Conservation (phyloP, 306 rosid species). For the Malus domestica region DNA sequence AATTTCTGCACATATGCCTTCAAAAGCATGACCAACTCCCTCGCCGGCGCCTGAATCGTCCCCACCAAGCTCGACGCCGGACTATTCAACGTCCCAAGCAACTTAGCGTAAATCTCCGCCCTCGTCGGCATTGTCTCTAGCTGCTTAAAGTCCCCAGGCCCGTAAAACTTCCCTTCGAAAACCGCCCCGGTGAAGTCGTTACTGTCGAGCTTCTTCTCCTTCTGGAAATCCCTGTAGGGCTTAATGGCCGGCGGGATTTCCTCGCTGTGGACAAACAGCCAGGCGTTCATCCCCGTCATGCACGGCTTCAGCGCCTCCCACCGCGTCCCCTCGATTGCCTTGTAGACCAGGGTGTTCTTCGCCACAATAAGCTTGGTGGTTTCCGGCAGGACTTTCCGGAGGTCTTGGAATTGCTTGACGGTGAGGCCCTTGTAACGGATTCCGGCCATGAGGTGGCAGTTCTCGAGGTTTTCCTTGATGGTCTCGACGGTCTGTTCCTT, state of each 20-base stretch:
- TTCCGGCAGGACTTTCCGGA: slow-evolving; percentile 62
- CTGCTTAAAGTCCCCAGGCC: slow-evolving; percentile 58
- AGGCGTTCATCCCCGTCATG: slow-evolving; percentile 91
- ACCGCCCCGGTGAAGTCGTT: slow-evolving; percentile 85
- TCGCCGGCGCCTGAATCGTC: slow-evolving; percentile 81
- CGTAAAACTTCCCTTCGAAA: slow-evolving; percentile 85
- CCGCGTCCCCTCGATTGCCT: slow-evolving; percentile 72
- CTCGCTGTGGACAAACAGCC: slow-evolving; percentile 90
- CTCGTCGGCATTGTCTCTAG: slow-evolving; percentile 73
- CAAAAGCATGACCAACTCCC: slow-evolving; percentile 66
- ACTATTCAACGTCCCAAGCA: slow-evolving; percentile 57
- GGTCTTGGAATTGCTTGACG: slow-evolving; percentile 82
- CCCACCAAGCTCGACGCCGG: slow-evolving; percentile 67
- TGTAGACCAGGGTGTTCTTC: slow-evolving; percentile 82
- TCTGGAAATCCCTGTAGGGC: slow-evolving; percentile 80
- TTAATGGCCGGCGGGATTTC: slow-evolving; percentile 82
- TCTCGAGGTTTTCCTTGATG: slow-evolving; percentile 54
- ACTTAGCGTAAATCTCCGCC: slow-evolving; percentile 65
- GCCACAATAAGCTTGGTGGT: slow-evolving; percentile 67
- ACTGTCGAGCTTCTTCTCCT: slow-evolving; percentile 71
- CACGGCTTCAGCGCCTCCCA: slow-evolving; percentile 84
- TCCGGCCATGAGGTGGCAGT: slow-evolving; percentile 75
- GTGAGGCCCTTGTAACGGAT: slow-evolving; percentile 86
- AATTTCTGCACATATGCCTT: slow-evolving; percentile 69
- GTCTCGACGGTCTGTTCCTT: slow-evolving; percentile 75